These are phyloP conservation scores for Wallacemonas sp. DNA, from an alignment of 208 protist species.

Conservation along the genomic window DNA sequence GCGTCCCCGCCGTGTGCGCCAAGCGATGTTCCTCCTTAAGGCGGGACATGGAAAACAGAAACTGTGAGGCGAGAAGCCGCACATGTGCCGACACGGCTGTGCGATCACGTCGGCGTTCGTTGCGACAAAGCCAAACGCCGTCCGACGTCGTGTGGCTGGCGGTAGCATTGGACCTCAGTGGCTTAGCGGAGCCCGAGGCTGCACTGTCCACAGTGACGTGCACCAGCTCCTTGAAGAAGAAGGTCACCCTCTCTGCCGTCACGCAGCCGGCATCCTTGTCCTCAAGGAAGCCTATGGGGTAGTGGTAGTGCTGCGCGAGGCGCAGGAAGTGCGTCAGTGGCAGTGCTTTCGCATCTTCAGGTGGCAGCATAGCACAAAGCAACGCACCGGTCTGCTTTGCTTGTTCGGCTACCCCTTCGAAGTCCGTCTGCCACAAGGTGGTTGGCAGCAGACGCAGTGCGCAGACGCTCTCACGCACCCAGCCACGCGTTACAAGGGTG, in stretches of 20 bases:
- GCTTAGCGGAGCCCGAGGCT: no score
- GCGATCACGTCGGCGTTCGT: slow-evolving; percentile 37
- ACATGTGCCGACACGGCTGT: slow-evolving; percentile 41
- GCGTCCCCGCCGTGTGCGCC: slow-evolving; percentile 27
- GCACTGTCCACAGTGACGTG: slow-evolving; percentile 7
- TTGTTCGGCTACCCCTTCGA: background rate
- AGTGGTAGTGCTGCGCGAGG: slow-evolving; percentile 38
- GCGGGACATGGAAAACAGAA: slow-evolving; percentile 26
- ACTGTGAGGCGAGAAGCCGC: slow-evolving; percentile 32
- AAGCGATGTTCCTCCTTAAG: slow-evolving; percentile 12
- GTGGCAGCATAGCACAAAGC: slow-evolving; percentile 38
- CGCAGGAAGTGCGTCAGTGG: slow-evolving; percentile 27
- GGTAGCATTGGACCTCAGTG: no score
- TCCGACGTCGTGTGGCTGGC: no score
- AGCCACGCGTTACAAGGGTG: slow-evolving; percentile 13
- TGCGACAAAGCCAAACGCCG: slow-evolving; percentile 25
- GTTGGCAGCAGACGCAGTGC: slow-evolving; percentile 22
- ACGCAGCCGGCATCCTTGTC: background rate
- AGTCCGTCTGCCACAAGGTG: background rate
- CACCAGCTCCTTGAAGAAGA: slow-evolving; percentile 24
- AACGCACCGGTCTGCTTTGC: slow-evolving; percentile 19
- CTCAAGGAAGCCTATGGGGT: slow-evolving; percentile 15
- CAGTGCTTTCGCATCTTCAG: slow-evolving; percentile 38
- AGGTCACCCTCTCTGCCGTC: slow-evolving; percentile 11
- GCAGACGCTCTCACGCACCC: slow-evolving; percentile 22